Evolutionary conservation across 305 asterid species (phyloP).

Genomic region (Fraxinus latifolia): DNA sequence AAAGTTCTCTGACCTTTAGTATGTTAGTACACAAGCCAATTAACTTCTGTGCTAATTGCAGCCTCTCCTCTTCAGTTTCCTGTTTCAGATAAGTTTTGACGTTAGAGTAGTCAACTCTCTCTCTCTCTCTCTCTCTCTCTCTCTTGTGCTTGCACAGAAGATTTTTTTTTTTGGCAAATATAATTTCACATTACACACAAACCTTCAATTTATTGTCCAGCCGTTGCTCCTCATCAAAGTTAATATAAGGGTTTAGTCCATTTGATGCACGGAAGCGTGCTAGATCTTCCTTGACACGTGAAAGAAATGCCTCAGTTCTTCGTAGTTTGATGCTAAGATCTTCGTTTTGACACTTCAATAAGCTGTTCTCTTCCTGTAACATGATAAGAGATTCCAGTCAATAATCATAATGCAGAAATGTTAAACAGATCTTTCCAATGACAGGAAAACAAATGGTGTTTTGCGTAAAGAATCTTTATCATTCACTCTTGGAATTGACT

Average conservation of each 20-base stretch:
- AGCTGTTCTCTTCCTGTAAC: conserved; percentile 84
- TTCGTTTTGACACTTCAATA: conserved; percentile 70
- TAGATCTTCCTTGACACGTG: conserved; percentile 78
- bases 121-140: not conserved
- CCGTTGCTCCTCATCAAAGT: conserved; percentile 71
- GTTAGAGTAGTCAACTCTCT: conserved; percentile 1
- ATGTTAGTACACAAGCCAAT: conserved; percentile 74
- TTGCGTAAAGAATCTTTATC: not conserved
- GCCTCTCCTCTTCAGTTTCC: conserved; percentile 86
- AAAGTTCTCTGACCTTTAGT: conserved; percentile 52
- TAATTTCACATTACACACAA: conserved; percentile 18
- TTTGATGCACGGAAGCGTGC: conserved; percentile 70
- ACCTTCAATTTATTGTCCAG: conserved; percentile 72
- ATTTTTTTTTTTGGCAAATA: not conserved
- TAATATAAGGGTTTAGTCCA: conserved; percentile 61
- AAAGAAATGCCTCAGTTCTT: conserved; percentile 60
- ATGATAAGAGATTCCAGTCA: conserved; percentile 13
- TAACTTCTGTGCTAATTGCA: conserved; percentile 87
- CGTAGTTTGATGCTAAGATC: conserved; percentile 67
- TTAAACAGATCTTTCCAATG: not conserved
- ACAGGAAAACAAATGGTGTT: not conserved
- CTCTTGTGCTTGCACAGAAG: not conserved
- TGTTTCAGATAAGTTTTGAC: conserved; percentile 30
- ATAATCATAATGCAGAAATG: conserved; percentile 8
- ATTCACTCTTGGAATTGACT: not conserved